A percentile compares a stretch with the other conserved stretches of the same genome.
Conservation (phyloP, 192 early-diverging fungal genomes). For the Coemansia sp. region DNA sequence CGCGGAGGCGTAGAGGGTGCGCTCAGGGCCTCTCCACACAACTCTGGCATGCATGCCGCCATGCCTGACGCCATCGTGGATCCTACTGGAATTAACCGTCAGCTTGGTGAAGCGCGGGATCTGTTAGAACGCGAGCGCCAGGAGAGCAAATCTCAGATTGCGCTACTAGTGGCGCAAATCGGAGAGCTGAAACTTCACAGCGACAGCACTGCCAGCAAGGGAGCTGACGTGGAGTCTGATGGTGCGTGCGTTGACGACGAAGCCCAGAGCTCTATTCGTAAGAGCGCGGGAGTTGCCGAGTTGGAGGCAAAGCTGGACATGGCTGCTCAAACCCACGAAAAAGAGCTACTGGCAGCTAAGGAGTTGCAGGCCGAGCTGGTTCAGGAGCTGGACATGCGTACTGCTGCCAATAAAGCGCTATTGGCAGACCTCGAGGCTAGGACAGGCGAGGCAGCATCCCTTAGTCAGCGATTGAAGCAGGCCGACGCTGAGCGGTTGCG, state of each 20-base stretch:
- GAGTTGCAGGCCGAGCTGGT: background rate
- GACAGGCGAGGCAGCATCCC: conserved; percentile 10
- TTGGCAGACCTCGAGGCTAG: conserved; percentile 18
- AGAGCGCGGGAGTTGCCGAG: conserved; percentile 6
- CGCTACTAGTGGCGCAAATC: conserved; percentile 25
- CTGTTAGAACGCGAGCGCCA: conserved; percentile 40
- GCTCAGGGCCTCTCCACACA: conserved; percentile 6
- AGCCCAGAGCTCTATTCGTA: background rate
- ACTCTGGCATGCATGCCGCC: background rate
- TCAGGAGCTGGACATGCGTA: conserved; percentile 6
- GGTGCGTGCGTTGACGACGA: background rate
- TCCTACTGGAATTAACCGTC: conserved; percentile 7
- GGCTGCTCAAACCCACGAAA: background rate
- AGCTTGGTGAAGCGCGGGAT: conserved; percentile 28
- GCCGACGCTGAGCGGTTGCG: conserved; percentile 15
- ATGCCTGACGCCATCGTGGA: background rate
- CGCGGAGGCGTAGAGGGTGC: background rate
- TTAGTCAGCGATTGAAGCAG: conserved; percentile 20
- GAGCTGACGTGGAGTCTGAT: background rate
- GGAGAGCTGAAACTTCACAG: conserved; percentile 14
- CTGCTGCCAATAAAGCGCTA: conserved; percentile 4
- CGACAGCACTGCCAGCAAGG: background rate
- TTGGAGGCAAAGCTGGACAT: conserved; percentile 13
- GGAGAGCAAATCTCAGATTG: conserved; percentile 21
- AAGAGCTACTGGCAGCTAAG: conserved; percentile 12